Evolutionary conservation across 2,329 filamentous ascomycete species (phyloP).

Genomic region (Neofusicoccum sp.): DNA sequence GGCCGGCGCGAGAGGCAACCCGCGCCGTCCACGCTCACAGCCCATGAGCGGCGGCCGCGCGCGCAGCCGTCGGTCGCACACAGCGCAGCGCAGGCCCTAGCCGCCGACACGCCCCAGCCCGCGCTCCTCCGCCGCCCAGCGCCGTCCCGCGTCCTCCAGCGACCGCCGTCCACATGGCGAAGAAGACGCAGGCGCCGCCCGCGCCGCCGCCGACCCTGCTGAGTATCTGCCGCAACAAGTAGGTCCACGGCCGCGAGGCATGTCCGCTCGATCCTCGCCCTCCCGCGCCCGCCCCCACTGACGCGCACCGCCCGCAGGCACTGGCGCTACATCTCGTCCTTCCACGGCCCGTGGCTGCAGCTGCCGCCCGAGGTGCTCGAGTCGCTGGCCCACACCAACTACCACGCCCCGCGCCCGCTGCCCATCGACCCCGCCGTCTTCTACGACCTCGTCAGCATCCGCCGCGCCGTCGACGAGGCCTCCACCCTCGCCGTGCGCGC

Average conservation of each 20-base stretch:
- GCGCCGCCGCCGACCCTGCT: constrained; percentile 25
- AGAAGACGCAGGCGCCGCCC: not conserved
- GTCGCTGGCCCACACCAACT: constrained; percentile 75
- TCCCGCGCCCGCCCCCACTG: not conserved
- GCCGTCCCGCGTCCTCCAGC: not conserved
- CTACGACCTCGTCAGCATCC: constrained; percentile 81
- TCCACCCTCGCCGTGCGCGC: constrained; percentile 75
- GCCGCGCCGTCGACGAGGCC: constrained; percentile 75
- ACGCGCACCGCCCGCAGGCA: constrained; percentile 54
- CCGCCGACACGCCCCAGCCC: not conserved
- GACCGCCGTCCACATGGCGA: constrained; percentile 5
- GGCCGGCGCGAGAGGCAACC: no score
- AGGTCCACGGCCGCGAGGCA: constrained; percentile 24
- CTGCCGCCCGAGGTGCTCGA: constrained; percentile 77
- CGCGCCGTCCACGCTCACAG: no score
- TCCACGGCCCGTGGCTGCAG: constrained; percentile 80
- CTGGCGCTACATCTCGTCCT: constrained; percentile 82
- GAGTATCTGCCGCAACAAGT: constrained; percentile 45
- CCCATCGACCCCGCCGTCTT: constrained; percentile 78
- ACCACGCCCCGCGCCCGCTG: constrained; percentile 70
- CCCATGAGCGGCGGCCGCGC: not conserved
- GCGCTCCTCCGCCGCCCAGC: constrained; percentile 3
- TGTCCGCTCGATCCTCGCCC: constrained; percentile 17
- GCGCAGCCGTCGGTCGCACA: not conserved
- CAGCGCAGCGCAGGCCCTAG: not conserved